Percentiles rank a stretch among this genome's conserved stretches.
These are phyloP conservation scores for Violaceomyces palustris DNA, from an alignment of 1,284 basidiomycete species.

Conservation along the genomic window DNA sequence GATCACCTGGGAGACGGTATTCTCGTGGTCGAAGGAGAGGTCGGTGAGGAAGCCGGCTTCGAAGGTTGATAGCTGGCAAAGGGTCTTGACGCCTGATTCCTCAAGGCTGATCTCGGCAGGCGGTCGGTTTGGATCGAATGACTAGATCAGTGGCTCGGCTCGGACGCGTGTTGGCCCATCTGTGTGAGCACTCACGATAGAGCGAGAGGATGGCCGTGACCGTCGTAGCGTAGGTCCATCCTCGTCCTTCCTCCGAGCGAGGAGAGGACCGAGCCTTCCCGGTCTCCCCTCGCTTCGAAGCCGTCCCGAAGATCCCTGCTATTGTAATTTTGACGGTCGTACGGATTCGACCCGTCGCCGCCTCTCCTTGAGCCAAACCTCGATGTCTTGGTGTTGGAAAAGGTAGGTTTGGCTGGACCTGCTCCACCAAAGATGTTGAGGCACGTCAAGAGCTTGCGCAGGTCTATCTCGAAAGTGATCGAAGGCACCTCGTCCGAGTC, in stretches of 20 bases:
- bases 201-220: slow-evolving; percentile 74
- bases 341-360: no score
- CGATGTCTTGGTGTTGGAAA: no score
- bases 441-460: slow-evolving; percentile 77
- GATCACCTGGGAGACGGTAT: slow-evolving; percentile 31
- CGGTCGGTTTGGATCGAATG: no score
- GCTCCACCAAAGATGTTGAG: slow-evolving; percentile 87
- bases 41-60: slow-evolving; percentile 76
- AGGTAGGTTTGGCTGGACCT: slow-evolving; percentile 21
- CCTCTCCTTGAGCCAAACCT: no score
- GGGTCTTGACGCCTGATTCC: slow-evolving; percentile 78
- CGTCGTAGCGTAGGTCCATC: slow-evolving; percentile 77
- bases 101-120: slow-evolving; percentile 67
- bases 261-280: no score
- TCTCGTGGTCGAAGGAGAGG: slow-evolving; percentile 63
- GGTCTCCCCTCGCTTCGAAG: no score
- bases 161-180: background rate
- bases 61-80: slow-evolving; percentile 79
- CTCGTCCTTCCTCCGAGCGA: slow-evolving; percentile 70
- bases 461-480: slow-evolving; percentile 69
- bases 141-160: no score
- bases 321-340: no score
- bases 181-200: slow-evolving; percentile 64
- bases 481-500: slow-evolving; percentile 45
- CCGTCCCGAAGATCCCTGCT: no score